Evolutionary conservation across 352 stramenopile genomes (phyloP).

Genomic region (Globisporangium mamillatum): DNA sequence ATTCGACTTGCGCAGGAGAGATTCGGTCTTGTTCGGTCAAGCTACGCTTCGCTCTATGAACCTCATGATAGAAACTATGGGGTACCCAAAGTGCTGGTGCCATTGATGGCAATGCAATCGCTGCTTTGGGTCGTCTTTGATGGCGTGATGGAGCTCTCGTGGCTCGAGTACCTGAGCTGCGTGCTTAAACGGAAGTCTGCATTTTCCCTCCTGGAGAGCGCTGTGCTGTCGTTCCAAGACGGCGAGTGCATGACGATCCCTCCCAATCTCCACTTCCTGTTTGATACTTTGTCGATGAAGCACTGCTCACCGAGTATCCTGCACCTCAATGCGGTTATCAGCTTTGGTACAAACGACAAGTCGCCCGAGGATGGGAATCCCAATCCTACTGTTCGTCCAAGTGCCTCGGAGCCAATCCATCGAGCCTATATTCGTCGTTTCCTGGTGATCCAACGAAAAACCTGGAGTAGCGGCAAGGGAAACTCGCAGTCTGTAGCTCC

Average conservation of each 20-base stretch:
- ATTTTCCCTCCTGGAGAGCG: background rate
- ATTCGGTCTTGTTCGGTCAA: slow-evolving; percentile 8
- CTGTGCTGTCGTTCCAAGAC: slow-evolving; percentile 31
- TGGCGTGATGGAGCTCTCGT: slow-evolving; percentile 31
- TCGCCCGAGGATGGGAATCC: background rate
- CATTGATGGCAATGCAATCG: slow-evolving; percentile 16
- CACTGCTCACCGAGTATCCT: slow-evolving; percentile 36
- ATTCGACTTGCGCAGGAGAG: slow-evolving; percentile 32
- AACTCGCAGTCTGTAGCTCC: background rate
- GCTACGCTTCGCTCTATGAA: background rate
- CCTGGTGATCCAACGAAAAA: slow-evolving; percentile 22
- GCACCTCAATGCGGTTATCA: slow-evolving; percentile 27
- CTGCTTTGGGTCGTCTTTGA: slow-evolving; percentile 51
- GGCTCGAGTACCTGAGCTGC: slow-evolving; percentile 38
- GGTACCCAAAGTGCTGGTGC: background rate
- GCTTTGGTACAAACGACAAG: slow-evolving; percentile 14
- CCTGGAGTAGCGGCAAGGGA: background rate
- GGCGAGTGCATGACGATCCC: slow-evolving; percentile 59
- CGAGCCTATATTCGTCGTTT: slow-evolving; percentile 28
- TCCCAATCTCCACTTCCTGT: slow-evolving; percentile 59
- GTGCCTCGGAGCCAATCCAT: slow-evolving; percentile 19
- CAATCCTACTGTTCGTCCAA: background rate
- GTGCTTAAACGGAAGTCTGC: slow-evolving; percentile 16
- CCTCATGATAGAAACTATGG: background rate
- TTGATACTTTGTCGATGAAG: slow-evolving; percentile 44